Percentiles rank a stretch among this genome's conserved stretches.
Evolutionary conservation across 2,329 filamentous ascomycete genomes (phyloP).

Genomic region (Penicillium sp.): DNA sequence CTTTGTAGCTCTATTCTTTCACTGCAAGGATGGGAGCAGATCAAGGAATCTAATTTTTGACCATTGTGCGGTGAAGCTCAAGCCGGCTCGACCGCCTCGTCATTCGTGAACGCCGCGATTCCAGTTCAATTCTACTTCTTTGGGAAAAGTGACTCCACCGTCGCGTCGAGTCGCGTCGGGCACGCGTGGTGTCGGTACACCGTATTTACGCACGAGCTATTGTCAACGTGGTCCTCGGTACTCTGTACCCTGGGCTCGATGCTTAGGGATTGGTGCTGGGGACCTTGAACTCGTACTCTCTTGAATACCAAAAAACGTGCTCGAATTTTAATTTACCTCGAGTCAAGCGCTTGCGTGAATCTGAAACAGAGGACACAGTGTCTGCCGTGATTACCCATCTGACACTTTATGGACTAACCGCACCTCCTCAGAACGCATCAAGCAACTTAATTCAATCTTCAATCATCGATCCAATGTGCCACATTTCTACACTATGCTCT

Average conservation of each 20-base stretch:
- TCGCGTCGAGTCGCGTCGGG: background rate
- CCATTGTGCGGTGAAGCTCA: conserved; percentile 13
- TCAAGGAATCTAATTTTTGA: background rate
- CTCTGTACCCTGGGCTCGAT: too few relatives aligned
- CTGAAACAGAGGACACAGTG: background rate
- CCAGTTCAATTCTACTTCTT: conserved; percentile 4
- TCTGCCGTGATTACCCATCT: background rate
- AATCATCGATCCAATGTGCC: background rate
- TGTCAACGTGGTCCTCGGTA: background rate
- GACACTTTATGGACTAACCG: background rate
- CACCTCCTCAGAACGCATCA: background rate
- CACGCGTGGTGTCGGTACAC: background rate
- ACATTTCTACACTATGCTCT: background rate
- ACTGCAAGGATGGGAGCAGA: background rate
- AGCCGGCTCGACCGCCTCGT: background rate
- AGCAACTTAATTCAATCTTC: background rate
- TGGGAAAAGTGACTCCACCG: conserved; percentile 2
- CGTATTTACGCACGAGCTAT: background rate
- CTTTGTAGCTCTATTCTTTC: background rate
- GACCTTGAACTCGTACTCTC: background rate
- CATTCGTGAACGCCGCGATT: background rate
- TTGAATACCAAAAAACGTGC: background rate
- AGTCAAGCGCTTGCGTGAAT: background rate
- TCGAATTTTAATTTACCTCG: background rate
- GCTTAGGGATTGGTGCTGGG: too few relatives aligned